phyloP scores from a whole-genome alignment of 768 basidiomycete genomes.

The Xanthoconium purpureum region DNA sequence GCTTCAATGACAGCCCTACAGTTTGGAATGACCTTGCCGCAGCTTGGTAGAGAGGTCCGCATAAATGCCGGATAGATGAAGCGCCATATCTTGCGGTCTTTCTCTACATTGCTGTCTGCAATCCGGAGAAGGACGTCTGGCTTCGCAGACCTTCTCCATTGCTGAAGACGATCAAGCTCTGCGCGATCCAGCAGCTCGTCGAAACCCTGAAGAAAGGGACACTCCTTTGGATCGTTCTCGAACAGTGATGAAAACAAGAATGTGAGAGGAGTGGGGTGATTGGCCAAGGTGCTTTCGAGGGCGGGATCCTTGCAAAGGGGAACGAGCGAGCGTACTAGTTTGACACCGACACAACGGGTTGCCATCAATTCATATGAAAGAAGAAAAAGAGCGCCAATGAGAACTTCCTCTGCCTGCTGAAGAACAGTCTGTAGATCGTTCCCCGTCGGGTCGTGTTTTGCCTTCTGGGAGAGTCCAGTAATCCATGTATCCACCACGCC shows the following conservation, averaged over 20 bases:
- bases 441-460: constrained; percentile 35
- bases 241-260: constrained; percentile 51
- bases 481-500: constrained; percentile 71
- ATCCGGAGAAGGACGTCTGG: constrained; percentile 61
- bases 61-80: constrained; percentile 68
- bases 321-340: constrained; percentile 58
- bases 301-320: constrained; percentile 45
- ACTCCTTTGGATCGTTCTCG: constrained; percentile 45
- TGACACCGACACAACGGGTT: constrained; percentile 60
- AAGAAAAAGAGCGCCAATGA: constrained; percentile 72
- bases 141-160: constrained; percentile 60
- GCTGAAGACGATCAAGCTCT: constrained; percentile 58
- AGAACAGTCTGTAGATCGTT: constrained; percentile 43
- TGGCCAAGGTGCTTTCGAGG: constrained; percentile 28
- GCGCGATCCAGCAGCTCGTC: constrained; percentile 63
- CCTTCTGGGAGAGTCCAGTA: constrained; percentile 41
- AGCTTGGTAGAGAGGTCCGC: constrained; percentile 50
- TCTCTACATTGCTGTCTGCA: constrained; percentile 65
- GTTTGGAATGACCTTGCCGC: constrained; percentile 41
- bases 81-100: constrained; percentile 73
- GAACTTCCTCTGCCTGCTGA: constrained; percentile 57
- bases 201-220: constrained; percentile 53
- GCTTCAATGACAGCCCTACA: constrained; percentile 69
- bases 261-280: constrained; percentile 27
- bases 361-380: constrained; percentile 52